Evolutionary conservation across 177 flowering plant species (phyloP).

Genomic region (Telopea speciosissima): DNA sequence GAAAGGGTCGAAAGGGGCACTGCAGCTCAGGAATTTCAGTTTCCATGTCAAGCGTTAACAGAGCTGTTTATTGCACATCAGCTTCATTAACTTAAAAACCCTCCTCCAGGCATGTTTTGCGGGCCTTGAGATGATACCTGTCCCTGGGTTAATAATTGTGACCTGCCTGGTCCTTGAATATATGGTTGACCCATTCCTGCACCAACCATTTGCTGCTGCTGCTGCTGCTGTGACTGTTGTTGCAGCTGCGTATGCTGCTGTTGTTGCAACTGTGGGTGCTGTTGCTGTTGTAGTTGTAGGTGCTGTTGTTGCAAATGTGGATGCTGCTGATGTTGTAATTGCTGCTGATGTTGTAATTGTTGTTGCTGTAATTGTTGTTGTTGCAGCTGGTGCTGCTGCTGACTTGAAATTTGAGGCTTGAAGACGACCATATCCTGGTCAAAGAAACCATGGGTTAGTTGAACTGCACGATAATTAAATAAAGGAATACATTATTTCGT

Average conservation of each 20-base stretch:
- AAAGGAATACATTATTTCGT: neutral
- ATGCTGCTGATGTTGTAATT: too few relatives aligned
- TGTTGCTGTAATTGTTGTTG: conserved; percentile 33
- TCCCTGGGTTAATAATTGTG: conserved; percentile 67
- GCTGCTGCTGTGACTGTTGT: conserved; percentile 38
- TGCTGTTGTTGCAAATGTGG: conserved; percentile 26
- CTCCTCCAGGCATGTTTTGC: conserved; percentile 64
- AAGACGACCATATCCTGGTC: conserved; percentile 94
- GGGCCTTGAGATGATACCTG: conserved; percentile 68
- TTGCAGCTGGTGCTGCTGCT: conserved; percentile 43
- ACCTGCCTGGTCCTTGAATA: conserved; percentile 62
- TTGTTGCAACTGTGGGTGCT: conserved; percentile 32
- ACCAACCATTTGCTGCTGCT: conserved; percentile 79
- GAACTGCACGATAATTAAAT: neutral
- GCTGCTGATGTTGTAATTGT: conserved; percentile 23
- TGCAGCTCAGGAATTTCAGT: too few relatives aligned
- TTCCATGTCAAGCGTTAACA: too few relatives aligned
- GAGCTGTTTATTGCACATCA: neutral
- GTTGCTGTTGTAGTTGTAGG: conserved; percentile 32
- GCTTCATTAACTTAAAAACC: conserved; percentile 39
- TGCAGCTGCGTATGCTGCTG: conserved; percentile 27
- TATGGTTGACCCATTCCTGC: conserved; percentile 58
- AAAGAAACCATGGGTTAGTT: neutral
- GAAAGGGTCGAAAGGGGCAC: too few relatives aligned
- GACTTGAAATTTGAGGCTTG: conserved; percentile 73